Conservation (phyloP, 257 asterid genomes). For the Ophiorrhiza pumila region DNA sequence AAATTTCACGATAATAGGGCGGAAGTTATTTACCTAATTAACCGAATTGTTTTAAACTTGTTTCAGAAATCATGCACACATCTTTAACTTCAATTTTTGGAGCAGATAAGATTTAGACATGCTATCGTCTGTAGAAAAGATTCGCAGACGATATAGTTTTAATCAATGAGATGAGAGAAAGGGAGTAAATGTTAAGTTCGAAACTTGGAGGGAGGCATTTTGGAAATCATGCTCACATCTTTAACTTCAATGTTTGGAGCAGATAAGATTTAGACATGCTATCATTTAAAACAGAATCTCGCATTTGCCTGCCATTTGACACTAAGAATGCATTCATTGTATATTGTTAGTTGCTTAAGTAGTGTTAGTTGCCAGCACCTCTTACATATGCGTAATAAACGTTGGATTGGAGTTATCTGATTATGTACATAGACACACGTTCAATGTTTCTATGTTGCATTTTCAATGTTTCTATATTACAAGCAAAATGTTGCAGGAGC, state of each 20-base stretch:
- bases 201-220: no score
- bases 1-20: neutral
- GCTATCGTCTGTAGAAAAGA: no score
- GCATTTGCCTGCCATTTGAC: neutral
- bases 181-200: no score
- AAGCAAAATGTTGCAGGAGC: neutral
- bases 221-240: neutral
- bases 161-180: no score
- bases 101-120: neutral
- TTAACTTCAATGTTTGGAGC: neutral
- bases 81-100: neutral
- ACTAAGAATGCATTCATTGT: neutral
- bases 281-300: neutral
- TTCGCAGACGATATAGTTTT: no score
- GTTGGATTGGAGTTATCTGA: neutral
- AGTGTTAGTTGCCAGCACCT: neutral
- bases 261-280: neutral
- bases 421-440: neutral
- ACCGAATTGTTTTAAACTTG: neutral
- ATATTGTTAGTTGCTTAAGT: neutral
- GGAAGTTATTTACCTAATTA: neutral
- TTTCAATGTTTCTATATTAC: no score
- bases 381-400: neutral
- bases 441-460: no score
- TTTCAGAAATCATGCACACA: neutral